Conservation (phyloP, 2,329 filamentous ascomycete genomes). For the Fusarium dimerum region DNA sequence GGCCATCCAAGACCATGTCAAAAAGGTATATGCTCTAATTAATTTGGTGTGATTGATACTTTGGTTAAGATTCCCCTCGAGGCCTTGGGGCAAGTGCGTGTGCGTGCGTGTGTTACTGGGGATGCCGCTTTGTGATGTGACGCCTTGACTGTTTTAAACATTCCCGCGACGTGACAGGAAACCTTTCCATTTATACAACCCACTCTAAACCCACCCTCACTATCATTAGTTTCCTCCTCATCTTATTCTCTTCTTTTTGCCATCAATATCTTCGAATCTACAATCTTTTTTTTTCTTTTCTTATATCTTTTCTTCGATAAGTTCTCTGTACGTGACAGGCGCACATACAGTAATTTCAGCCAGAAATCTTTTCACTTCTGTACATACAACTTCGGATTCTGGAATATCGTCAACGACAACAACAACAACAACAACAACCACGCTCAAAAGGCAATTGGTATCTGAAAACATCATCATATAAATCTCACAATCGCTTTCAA, state of each 20-base stretch:
- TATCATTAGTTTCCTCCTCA: slow-evolving; percentile 12
- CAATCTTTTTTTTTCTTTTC: neutral
- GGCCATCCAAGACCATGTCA: slow-evolving; percentile 3
- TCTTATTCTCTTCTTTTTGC: slow-evolving; percentile 4
- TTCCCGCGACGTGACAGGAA: slow-evolving; percentile 31
- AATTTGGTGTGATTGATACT: too few species aligned
- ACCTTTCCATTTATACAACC: slow-evolving; percentile 15
- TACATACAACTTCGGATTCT: slow-evolving; percentile 4
- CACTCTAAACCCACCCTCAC: neutral
- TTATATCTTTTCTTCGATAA: neutral
- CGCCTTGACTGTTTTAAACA: slow-evolving; percentile 6
- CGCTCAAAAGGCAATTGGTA: neutral
- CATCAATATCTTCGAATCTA: slow-evolving; percentile 5
- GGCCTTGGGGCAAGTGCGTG: too few species aligned
- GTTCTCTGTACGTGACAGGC: slow-evolving; percentile 27
- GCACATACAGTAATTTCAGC: slow-evolving; percentile 14
- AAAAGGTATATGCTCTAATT: too few species aligned
- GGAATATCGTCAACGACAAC: neutral
- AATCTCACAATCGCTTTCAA: neutral
- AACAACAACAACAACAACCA: neutral
- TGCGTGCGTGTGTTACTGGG: neutral
- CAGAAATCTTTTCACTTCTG: slow-evolving; percentile 1
- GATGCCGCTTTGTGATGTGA: slow-evolving; percentile 3
- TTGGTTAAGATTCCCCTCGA: too few species aligned
- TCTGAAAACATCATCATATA: neutral